These are phyloP conservation scores for Sporobolomyces roseus DNA, from an alignment of 768 basidiomycete genomes.

Conservation along the genomic window DNA sequence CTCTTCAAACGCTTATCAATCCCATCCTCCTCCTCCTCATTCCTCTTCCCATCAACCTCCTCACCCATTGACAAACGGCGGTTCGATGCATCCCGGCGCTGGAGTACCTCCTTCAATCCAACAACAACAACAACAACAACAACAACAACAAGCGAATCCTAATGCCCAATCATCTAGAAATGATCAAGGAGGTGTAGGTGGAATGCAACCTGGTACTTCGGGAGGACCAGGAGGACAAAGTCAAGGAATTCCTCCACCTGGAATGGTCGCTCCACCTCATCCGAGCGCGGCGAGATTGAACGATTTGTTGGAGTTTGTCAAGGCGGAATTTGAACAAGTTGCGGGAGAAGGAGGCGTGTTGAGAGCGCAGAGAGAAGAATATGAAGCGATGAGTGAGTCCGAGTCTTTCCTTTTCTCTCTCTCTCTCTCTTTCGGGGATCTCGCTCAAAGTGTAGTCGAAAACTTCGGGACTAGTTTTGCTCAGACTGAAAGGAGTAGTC, in stretches of 20 bases:
- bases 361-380: constrained; percentile 79
- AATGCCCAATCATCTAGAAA: no score
- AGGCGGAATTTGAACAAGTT: constrained; percentile 77
- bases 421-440: no score
- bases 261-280: constrained; percentile 15
- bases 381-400: constrained; percentile 74
- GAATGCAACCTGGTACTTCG: neutral
- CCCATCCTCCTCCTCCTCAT: neutral
- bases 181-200: neutral
- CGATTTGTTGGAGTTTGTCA: constrained; percentile 74
- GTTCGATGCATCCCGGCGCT: constrained; percentile 12
- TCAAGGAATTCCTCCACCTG: neutral
- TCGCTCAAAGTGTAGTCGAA: no score
- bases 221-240: no score
- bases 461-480: no score
- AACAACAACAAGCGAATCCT: no score
- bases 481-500: no score
- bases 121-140: no score
- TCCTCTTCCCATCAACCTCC: neutral
- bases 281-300: constrained; percentile 36
- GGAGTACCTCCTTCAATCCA: neutral
- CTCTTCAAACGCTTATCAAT: neutral
- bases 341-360: constrained; percentile 63
- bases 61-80: neutral
- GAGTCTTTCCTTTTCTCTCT: neutral